Percentiles rank a stretch among this genome's conserved stretches.
Conservation (phyloP, 441 rosid genomes). For the Pelargonium citronellum region DNA sequence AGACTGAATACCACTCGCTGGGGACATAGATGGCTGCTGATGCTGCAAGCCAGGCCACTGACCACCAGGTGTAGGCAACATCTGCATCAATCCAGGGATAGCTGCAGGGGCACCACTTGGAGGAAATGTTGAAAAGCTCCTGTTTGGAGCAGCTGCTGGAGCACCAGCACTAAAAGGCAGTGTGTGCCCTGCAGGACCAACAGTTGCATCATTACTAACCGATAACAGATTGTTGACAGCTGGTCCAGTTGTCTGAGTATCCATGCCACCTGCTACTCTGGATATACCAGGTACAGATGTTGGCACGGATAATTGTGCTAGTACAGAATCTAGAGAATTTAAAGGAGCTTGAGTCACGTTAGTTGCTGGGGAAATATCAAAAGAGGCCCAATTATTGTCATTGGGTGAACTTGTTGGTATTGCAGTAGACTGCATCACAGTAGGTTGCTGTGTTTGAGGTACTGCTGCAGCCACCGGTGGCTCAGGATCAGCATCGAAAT, state of each 20-base stretch:
- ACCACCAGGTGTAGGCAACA: slow-evolving; percentile 30
- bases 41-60: slow-evolving; percentile 43
- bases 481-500: slow-evolving; percentile 83
- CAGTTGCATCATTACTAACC: slow-evolving; percentile 20
- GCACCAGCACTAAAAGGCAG: slow-evolving; percentile 21
- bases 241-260: slow-evolving; percentile 27
- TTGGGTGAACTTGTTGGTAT: slow-evolving; percentile 39
- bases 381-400: slow-evolving; percentile 85
- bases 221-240: slow-evolving; percentile 25
- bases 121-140: slow-evolving; percentile 29
- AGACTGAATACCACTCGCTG: slow-evolving; percentile 38
- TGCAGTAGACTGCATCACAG: slow-evolving; percentile 32
- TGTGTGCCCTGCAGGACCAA: slow-evolving; percentile 28
- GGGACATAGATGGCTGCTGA: slow-evolving; percentile 47
- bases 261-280: slow-evolving; percentile 34
- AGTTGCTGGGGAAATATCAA: slow-evolving; percentile 52
- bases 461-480: slow-evolving; percentile 41
- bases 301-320: slow-evolving; percentile 62
- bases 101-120: slow-evolving; percentile 30
- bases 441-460: slow-evolving; percentile 41
- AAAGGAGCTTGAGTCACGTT: slow-evolving; percentile 51
- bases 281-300: slow-evolving; percentile 42
- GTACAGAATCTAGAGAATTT: slow-evolving; percentile 67
- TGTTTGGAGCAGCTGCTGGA: slow-evolving; percentile 22
- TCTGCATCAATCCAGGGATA: slow-evolving; percentile 31